These are phyloP conservation scores for Rubus parviflorus DNA, from an alignment of 306 rosid genomes.

Conservation along the genomic window DNA sequence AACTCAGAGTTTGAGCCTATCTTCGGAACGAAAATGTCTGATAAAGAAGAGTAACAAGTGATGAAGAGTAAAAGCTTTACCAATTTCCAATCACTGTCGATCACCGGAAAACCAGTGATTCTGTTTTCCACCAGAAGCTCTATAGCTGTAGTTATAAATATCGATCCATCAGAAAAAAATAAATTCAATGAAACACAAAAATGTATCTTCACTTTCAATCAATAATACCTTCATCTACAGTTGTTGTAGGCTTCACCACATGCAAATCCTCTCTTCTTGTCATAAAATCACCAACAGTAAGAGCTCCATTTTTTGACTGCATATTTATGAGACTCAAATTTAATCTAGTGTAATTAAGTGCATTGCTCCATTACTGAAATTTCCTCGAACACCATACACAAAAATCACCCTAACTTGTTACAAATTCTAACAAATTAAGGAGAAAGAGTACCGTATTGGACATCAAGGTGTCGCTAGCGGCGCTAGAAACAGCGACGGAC, in stretches of 20 bases:
- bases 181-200: neutral
- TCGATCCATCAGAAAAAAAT: slow-evolving; percentile 34
- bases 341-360: neutral
- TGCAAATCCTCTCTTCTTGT: slow-evolving; percentile 67
- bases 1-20: neutral
- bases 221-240: slow-evolving; percentile 83
- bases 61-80: slow-evolving; percentile 42
- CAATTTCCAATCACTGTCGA: slow-evolving; percentile 84
- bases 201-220: neutral
- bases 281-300: slow-evolving; percentile 94
- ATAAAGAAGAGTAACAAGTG: slow-evolving; percentile 17
- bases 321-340: neutral
- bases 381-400: too few species aligned
- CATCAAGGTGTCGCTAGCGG: slow-evolving; percentile 45
- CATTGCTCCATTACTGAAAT: neutral
- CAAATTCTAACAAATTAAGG: neutral
- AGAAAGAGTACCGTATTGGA: slow-evolving; percentile 46
- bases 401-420: neutral
- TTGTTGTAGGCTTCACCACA: slow-evolving; percentile 81
- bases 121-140: slow-evolving; percentile 86
- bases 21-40: neutral
- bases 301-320: slow-evolving; percentile 65
- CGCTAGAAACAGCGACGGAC: slow-evolving; percentile 16
- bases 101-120: slow-evolving; percentile 96
- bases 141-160: slow-evolving; percentile 61